phyloP scores from a whole-genome alignment of 306 rosid genomes.

The Citrullus amarus region DNA sequence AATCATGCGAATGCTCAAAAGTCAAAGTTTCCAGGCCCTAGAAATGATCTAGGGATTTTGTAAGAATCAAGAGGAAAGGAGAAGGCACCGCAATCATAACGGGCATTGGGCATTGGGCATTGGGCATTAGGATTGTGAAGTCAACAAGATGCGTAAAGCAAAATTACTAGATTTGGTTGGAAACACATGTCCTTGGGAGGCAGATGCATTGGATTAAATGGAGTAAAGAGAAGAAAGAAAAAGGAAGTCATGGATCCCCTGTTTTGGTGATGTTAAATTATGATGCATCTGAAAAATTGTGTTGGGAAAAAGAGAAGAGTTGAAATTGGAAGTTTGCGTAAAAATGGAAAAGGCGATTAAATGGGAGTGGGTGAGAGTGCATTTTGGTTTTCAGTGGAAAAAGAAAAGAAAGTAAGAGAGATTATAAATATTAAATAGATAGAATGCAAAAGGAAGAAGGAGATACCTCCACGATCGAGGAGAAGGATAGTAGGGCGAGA shows the following conservation, averaged over 20 bases:
- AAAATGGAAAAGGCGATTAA: neutral
- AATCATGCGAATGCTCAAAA: neutral
- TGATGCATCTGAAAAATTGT: too few relatives aligned
- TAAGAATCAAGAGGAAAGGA: neutral
- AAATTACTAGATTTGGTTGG: neutral
- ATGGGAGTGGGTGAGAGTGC: neutral
- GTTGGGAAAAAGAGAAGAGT: neutral
- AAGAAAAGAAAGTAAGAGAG: too few relatives aligned
- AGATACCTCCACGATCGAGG: conserved; percentile 85
- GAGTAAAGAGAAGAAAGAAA: neutral
- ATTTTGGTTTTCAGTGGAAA: too few relatives aligned
- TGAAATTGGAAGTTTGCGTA: neutral
- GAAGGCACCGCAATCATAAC: neutral
- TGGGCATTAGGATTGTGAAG: neutral
- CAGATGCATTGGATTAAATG: neutral
- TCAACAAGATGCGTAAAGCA: neutral
- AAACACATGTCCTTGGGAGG: neutral
- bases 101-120: too few relatives aligned
- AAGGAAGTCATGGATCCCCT: neutral
- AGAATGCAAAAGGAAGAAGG: neutral
- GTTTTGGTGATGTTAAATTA: neutral
- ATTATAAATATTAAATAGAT: too few relatives aligned
- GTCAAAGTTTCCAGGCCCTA: neutral
- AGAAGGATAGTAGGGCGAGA: conserved; percentile 46
- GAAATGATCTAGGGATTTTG: neutral